These are phyloP conservation scores for Macroventuria anomochaeta DNA, from an alignment of 2,329 filamentous ascomycete genomes.

Conservation along the genomic window DNA sequence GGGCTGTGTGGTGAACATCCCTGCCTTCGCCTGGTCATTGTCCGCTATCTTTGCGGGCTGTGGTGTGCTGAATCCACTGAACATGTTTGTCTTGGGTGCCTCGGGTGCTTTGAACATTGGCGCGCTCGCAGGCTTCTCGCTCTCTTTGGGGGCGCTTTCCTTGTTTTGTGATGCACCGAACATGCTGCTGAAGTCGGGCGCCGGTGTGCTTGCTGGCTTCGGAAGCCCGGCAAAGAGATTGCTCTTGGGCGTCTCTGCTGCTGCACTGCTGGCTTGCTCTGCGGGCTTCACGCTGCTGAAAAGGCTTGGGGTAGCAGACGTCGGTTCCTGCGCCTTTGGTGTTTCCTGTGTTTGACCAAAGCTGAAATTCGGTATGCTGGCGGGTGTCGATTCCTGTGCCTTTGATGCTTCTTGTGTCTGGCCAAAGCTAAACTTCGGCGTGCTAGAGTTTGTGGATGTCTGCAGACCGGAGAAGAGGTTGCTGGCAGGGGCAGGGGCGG, in stretches of 20 bases:
- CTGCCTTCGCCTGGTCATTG: slow-evolving; percentile 22
- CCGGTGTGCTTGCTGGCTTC: slow-evolving; percentile 19
- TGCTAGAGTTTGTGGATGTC: slow-evolving; percentile 11
- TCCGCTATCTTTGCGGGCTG: slow-evolving; percentile 28
- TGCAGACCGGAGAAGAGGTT: slow-evolving; percentile 27
- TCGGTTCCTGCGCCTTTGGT: slow-evolving; percentile 19
- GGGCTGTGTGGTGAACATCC: slow-evolving; percentile 29
- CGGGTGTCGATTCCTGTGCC: background rate
- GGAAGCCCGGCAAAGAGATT: slow-evolving; percentile 26
- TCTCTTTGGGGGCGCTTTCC: slow-evolving; percentile 10
- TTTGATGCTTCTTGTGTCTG: background rate
- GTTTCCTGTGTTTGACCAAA: slow-evolving; percentile 20
- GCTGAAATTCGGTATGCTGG: slow-evolving; percentile 15
- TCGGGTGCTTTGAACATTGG: slow-evolving; percentile 22
- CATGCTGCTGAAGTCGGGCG: slow-evolving; percentile 18
- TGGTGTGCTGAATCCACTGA: slow-evolving; percentile 33
- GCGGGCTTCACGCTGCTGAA: slow-evolving; percentile 26
- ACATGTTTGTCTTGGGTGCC: slow-evolving; percentile 24
- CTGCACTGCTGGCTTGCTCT: slow-evolving; percentile 9
- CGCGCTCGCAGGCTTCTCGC: slow-evolving; percentile 5
- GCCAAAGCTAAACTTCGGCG: slow-evolving; percentile 18
- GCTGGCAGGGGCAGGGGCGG: slow-evolving; percentile 10
- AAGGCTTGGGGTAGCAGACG: slow-evolving; percentile 17
- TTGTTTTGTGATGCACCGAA: slow-evolving; percentile 26
- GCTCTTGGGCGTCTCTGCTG: slow-evolving; percentile 26